phyloP scores from a whole-genome alignment of 169 alveolate species.

The Perkinsus chesapeaki region DNA sequence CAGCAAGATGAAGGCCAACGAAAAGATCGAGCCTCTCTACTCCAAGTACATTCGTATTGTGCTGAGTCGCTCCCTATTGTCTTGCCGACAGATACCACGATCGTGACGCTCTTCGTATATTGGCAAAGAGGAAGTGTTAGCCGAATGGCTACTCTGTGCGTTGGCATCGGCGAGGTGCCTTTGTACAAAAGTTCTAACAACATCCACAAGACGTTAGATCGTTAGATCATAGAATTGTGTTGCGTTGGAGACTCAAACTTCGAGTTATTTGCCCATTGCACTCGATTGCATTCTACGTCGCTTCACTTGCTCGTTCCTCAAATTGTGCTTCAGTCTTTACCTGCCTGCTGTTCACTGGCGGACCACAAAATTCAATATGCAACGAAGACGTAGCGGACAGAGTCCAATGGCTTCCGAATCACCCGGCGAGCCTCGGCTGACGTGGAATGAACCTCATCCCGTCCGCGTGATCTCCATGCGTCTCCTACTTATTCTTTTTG shows the following conservation, averaged over 20 bases:
- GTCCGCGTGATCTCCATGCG: neutral
- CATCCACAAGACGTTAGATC: too few species aligned
- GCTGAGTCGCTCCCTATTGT: neutral
- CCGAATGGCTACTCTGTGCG: neutral
- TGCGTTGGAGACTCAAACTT: too few species aligned
- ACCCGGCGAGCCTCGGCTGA: neutral
- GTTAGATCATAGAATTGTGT: too few species aligned
- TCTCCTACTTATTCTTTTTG: neutral
- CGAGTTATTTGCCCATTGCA: too few species aligned
- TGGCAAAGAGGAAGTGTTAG: neutral
- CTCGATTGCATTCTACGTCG: too few species aligned
- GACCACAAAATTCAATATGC: too few species aligned
- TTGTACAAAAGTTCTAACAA: too few species aligned
- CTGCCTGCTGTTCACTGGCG: too few species aligned
- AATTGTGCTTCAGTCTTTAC: too few species aligned
- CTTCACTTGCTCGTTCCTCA: too few species aligned
- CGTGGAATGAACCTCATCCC: neutral
- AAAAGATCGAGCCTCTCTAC: conserved; percentile 89
- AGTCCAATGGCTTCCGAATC: neutral
- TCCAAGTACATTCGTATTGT: neutral
- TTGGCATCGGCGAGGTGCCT: too few species aligned
- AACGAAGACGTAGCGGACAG: neutral
- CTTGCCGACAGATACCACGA: neutral
- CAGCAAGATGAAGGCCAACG: conserved; percentile 78
- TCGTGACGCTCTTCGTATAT: neutral